Conservation (phyloP, 257 asterid genomes). For the Nyctanthes arbortristis region DNA sequence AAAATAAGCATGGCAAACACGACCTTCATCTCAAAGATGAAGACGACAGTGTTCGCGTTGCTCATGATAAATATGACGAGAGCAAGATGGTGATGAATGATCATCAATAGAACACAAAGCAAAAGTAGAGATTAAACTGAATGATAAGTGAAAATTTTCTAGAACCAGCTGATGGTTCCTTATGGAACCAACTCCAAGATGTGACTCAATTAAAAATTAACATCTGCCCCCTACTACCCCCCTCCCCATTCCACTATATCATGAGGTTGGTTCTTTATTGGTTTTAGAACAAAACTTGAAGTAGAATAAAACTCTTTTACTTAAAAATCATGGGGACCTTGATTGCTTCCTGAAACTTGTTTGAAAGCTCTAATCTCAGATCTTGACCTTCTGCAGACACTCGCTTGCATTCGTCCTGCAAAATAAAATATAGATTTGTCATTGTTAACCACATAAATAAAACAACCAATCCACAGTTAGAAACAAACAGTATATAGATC, state of each 20-base stretch:
- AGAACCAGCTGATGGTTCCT: too few relatives aligned
- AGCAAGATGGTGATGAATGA: neutral
- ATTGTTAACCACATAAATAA: neutral
- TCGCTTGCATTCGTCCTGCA: constrained; percentile 93
- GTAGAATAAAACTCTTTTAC: neutral
- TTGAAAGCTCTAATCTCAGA: constrained; percentile 87
- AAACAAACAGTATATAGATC: neutral
- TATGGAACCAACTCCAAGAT: too few relatives aligned
- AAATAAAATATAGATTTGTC: constrained; percentile 10
- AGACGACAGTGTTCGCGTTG: neutral
- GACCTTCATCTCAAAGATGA: neutral
- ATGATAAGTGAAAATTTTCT: too few relatives aligned
- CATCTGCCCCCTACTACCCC: too few relatives aligned
- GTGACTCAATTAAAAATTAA: too few relatives aligned
- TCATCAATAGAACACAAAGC: neutral
- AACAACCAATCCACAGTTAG: neutral
- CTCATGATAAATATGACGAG: neutral
- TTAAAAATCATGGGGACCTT: constrained; percentile 52
- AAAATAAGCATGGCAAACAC: neutral
- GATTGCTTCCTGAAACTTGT: constrained; percentile 94
- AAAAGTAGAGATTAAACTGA: neutral
- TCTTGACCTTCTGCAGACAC: constrained; percentile 87
- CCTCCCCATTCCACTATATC: too few relatives aligned
- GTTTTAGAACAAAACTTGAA: too few relatives aligned
- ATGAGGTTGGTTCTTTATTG: too few relatives aligned